Base-by-base conservation (phyloP, 1,139 yeast genomes). In the Kurtzmaniella quercitrusa region DNA sequence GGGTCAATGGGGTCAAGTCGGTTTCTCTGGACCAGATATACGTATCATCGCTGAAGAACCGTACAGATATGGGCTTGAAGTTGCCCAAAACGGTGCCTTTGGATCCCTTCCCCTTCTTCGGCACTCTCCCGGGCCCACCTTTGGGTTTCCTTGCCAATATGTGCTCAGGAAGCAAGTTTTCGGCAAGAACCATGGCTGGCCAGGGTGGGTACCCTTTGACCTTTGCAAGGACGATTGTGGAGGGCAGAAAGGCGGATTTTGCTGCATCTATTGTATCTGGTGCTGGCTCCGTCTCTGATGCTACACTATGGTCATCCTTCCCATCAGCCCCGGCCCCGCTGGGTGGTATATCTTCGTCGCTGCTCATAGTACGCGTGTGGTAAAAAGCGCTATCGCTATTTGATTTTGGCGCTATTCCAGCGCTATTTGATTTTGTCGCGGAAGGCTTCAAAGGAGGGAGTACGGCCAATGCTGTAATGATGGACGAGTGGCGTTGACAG, bases 121-220 rank as follows among this genome's bases (percentile, higher is more conserved):
- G 18, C 5, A 16, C 18, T 15, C 14, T 31, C 11, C 16, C 18
- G 3, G 14, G 18, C 5, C 18, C 18, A 9, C 18, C 18, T 52
- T 75, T 79, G 11, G 85, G 81, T 49, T 72, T 76, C 47, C 70
- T 72, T 31, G 62, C 58, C 37, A 63, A 49, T 24, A 85, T 75
- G 51, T 75, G 67, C 10, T 66, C 73, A 1, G 93, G 91, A 10
- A 85, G 65, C 6, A 76, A 56, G 21, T 71, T 67, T 44, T 68
- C 73, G 2, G 83, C 84, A n/a, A 85, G 70, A 2, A 85, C 79
- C 78, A 84, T 80, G 3, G 89, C 88, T 0, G 93, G 93, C 93
- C 93, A 85, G 39, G 87, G 82, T 7, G 91, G 85, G 56, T 81
- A 85, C 6, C 91, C 90, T 55, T 84, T 85, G 27, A 85, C 82